phyloP scores from a whole-genome alignment of 83 land plant genomes.

The Thuja plicata region DNA sequence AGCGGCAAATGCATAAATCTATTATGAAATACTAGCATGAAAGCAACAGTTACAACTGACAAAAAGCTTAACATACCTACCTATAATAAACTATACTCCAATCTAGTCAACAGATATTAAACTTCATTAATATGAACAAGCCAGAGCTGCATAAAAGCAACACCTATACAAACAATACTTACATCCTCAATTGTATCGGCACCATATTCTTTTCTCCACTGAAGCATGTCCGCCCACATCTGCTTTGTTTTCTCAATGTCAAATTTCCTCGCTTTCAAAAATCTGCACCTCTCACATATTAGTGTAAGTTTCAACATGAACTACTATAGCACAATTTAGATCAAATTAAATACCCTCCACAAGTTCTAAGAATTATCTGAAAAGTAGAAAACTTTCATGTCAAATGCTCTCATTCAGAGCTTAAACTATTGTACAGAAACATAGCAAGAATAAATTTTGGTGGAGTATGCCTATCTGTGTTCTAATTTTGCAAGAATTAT shows the following conservation, averaged over 20 bases:
- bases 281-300: slow-evolving; percentile 28
- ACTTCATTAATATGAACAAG: background rate
- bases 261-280: slow-evolving; percentile 70
- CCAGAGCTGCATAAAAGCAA: background rate
- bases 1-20: background rate
- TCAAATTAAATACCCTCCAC: background rate
- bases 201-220: slow-evolving; percentile 69
- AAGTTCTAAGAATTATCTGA: background rate
- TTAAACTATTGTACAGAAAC: background rate
- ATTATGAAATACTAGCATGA: background rate
- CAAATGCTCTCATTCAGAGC: background rate
- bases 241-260: slow-evolving; percentile 71
- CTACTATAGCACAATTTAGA: background rate
- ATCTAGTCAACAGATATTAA: background rate
- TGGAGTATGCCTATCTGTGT: background rate
- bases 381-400: background rate
- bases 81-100: background rate
- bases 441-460: background rate
- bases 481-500: background rate
- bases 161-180: slow-evolving; percentile 1
- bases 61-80: background rate
- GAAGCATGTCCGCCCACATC: slow-evolving; percentile 78
- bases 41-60: background rate
- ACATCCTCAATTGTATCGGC: slow-evolving; percentile 63
- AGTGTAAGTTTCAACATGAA: background rate